Conservation (phyloP, 208 protist species). For the Leishmania major region DNA sequence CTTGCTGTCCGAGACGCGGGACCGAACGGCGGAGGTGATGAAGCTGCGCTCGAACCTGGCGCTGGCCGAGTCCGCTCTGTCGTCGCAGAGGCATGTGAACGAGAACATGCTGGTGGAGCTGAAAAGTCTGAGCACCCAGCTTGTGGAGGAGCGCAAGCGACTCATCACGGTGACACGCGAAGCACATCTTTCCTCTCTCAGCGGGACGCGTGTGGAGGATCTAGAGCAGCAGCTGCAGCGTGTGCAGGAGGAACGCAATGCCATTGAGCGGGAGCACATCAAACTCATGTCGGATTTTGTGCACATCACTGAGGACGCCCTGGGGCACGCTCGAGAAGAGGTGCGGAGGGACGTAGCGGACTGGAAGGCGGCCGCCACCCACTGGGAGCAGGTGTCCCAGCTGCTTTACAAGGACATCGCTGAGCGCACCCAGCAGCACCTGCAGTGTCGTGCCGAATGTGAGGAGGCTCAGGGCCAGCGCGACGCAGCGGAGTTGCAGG, state of each 20-base stretch:
- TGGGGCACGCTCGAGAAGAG: constrained; percentile 64
- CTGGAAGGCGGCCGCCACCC: constrained; percentile 52
- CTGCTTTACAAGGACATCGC: constrained; percentile 88
- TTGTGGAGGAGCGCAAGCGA: constrained; percentile 82
- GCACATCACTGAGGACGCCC: constrained; percentile 64
- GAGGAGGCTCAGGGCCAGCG: constrained; percentile 81
- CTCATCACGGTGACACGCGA: constrained; percentile 66
- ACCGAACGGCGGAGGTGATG: constrained; percentile 65
- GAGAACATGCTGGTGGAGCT: constrained; percentile 87
- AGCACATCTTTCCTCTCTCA: constrained; percentile 43
- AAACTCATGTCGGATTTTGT: constrained; percentile 82
- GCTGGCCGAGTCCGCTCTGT: constrained; percentile 69
- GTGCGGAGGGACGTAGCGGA: constrained; percentile 72
- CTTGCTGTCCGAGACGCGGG: constrained; percentile 63
- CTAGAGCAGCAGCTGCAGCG: constrained; percentile 54
- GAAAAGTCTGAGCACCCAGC: constrained; percentile 70
- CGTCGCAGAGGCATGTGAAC: constrained; percentile 84
- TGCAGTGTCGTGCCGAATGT: constrained; percentile 81
- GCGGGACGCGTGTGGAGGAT: constrained; percentile 39
- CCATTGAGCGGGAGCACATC: constrained; percentile 76
- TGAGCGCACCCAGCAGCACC: constrained; percentile 74
- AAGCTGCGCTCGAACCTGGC: constrained; percentile 72
- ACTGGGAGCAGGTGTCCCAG: constrained; percentile 89
- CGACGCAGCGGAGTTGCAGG: constrained; percentile 52
- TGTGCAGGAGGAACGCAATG: constrained; percentile 41